Percentiles rank a stretch among this genome's conserved stretches.
These are phyloP conservation scores for Smittium mucronatum DNA, from an alignment of 371 early-diverging fungal species.

Conservation along the genomic window DNA sequence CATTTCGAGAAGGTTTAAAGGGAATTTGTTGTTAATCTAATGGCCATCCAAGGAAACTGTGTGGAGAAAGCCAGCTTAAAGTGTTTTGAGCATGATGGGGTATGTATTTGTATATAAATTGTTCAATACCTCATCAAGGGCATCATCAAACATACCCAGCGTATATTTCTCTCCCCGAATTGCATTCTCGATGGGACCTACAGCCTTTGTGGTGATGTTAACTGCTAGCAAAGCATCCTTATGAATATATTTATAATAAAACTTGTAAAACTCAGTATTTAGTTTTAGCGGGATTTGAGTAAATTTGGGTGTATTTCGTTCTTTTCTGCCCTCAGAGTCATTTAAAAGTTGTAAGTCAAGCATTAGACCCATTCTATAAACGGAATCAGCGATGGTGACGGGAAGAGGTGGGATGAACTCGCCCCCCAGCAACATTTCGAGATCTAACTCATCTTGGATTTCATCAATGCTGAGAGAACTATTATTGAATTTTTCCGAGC, in stretches of 20 bases:
- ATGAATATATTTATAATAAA: conserved; percentile 10
- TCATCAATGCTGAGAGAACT: not conserved
- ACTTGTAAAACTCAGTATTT: not conserved
- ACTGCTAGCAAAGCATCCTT: conserved; percentile 8
- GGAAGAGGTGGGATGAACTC: conserved; percentile 8
- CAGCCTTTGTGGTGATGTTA: not conserved
- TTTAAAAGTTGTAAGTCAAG: not conserved
- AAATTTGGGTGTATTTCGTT: not conserved
- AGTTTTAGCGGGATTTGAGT: conserved; percentile 6
- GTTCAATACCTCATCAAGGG: conserved; percentile 9
- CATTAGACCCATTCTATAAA: conserved; percentile 9
- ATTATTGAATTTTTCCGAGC: not conserved
- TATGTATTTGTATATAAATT: conserved; percentile 10
- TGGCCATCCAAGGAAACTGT: too few species aligned
- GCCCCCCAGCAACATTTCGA: not conserved
- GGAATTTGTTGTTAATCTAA: too few species aligned
- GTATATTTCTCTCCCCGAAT: conserved; percentile 5
- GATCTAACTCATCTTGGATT: not conserved
- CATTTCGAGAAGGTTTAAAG: too few species aligned
- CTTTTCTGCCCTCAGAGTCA: not conserved
- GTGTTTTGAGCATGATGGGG: conserved; percentile 10
- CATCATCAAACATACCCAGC: conserved; percentile 11
- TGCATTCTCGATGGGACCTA: not conserved
- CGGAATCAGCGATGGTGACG: conserved; percentile 7
- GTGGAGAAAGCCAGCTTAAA: not conserved